Percentiles rank a stretch among this genome's conserved stretches.
These are phyloP conservation scores for Castanea sativa DNA, from an alignment of 306 rosid species.

Conservation along the genomic window DNA sequence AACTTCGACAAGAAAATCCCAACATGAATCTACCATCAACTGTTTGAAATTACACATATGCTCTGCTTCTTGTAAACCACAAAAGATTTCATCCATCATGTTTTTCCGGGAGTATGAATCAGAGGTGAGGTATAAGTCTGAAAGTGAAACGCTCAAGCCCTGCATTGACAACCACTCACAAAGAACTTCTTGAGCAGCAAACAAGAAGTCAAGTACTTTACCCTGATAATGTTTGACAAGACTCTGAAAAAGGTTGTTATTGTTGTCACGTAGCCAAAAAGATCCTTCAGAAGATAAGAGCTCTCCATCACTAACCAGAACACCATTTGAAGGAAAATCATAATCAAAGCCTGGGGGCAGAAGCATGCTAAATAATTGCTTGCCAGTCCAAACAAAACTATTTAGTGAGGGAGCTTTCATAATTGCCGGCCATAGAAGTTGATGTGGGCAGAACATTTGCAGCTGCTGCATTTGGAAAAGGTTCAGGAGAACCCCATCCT, in stretches of 20 bases:
- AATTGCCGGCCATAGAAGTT: constrained; percentile 45
- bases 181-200: constrained; percentile 68
- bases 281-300: constrained; percentile 74
- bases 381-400: constrained; percentile 69
- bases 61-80: constrained; percentile 79
- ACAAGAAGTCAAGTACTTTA: constrained; percentile 52
- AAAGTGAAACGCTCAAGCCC: constrained; percentile 89
- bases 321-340: constrained; percentile 43
- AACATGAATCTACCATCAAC: constrained; percentile 52
- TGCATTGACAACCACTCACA: constrained; percentile 86
- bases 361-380: constrained; percentile 79
- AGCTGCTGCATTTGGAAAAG: constrained; percentile 77
- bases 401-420: constrained; percentile 53
- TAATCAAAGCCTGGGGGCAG: constrained; percentile 69
- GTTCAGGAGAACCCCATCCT: constrained; percentile 52
- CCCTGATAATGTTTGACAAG: constrained; percentile 49
- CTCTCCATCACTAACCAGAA: constrained; percentile 56
- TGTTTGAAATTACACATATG: constrained; percentile 59
- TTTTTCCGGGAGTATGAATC: constrained; percentile 58
- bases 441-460: constrained; percentile 54
- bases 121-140: constrained; percentile 67
- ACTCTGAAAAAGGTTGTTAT: constrained; percentile 58
- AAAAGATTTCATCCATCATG: constrained; percentile 72
- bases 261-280: constrained; percentile 70
- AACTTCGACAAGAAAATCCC: constrained; percentile 47